phyloP scores from a whole-genome alignment of 345 rosid genomes.

The Brassica carinata region DNA sequence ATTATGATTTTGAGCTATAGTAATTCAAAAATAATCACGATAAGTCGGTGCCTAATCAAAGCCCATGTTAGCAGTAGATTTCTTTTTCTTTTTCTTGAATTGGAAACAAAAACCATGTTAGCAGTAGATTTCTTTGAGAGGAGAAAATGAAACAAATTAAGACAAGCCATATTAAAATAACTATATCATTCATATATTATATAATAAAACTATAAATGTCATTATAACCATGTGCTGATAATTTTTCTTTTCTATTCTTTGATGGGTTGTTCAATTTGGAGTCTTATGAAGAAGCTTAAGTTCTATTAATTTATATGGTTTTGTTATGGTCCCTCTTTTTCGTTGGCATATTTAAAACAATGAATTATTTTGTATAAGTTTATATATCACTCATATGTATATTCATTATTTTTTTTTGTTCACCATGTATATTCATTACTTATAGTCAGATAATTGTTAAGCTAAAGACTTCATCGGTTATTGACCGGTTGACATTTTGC shows the following conservation, averaged over 20 bases:
- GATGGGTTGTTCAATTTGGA: constrained; percentile 16
- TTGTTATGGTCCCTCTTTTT: neutral
- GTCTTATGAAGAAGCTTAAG: constrained; percentile 30
- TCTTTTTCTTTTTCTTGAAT: neutral
- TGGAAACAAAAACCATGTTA: neutral
- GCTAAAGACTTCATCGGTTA: neutral
- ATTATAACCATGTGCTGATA: neutral
- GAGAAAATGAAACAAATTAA: neutral
- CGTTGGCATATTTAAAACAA: neutral
- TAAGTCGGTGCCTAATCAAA: neutral
- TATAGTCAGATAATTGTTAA: neutral
- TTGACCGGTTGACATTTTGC: neutral
- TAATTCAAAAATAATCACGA: neutral
- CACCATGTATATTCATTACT: neutral
- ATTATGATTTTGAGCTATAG: neutral
- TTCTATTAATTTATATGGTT: constrained; percentile 11
- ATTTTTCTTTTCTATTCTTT: neutral
- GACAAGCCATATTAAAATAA: neutral
- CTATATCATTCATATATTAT: neutral
- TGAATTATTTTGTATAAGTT: neutral
- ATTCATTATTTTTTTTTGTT: neutral
- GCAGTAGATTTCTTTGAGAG: neutral
- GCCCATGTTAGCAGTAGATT: neutral
- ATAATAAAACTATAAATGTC: neutral
- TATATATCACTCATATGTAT: neutral